Percentiles rank a stretch among this genome's conserved stretches.
Conservation (phyloP, 179 eudicot genomes). For the Corrigiola litoralis region DNA sequence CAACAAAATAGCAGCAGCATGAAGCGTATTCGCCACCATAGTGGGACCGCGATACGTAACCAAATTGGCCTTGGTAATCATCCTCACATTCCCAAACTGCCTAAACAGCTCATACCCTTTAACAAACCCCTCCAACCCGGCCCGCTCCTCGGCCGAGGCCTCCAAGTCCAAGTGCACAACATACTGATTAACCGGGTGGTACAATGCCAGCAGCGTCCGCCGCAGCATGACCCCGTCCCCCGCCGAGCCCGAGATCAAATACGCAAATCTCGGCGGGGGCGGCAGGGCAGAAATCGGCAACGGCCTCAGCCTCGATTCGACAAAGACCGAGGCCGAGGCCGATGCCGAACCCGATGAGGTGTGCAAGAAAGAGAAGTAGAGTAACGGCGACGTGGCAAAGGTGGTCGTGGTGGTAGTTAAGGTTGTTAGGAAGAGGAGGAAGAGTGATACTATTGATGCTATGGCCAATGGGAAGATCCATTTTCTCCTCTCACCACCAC, state of each 20-base stretch:
- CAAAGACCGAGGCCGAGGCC: slow-evolving; percentile 45
- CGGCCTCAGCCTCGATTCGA: slow-evolving; percentile 69
- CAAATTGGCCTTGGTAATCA: slow-evolving; percentile 84
- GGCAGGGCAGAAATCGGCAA: slow-evolving; percentile 33
- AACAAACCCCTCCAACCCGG: slow-evolving; percentile 39
- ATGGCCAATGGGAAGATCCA: slow-evolving; percentile 77
- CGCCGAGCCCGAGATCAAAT: slow-evolving; percentile 74
- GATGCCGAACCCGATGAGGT: slow-evolving; percentile 24
- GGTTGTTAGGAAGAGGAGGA: slow-evolving; percentile 59
- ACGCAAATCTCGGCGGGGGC: slow-evolving; percentile 71
- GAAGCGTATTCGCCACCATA: slow-evolving; percentile 91
- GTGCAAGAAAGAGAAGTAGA: slow-evolving; percentile 27
- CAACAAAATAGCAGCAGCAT: slow-evolving; percentile 82
- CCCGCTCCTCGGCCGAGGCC: slow-evolving; percentile 47
- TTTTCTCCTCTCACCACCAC: slow-evolving; percentile 37
- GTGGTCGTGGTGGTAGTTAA: slow-evolving; percentile 44
- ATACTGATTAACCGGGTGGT: slow-evolving; percentile 70
- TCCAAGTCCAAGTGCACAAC: slow-evolving; percentile 79
- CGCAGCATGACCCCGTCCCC: slow-evolving; percentile 57
- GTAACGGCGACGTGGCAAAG: too few species aligned
- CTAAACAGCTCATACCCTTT: slow-evolving; percentile 29
- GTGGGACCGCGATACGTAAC: slow-evolving; percentile 85
- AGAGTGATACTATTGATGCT: slow-evolving; percentile 49
- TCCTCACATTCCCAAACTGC: slow-evolving; percentile 54
- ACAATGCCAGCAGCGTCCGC: slow-evolving; percentile 62